Conservation (phyloP, 805 yeast species). For the Priceomyces medius region DNA sequence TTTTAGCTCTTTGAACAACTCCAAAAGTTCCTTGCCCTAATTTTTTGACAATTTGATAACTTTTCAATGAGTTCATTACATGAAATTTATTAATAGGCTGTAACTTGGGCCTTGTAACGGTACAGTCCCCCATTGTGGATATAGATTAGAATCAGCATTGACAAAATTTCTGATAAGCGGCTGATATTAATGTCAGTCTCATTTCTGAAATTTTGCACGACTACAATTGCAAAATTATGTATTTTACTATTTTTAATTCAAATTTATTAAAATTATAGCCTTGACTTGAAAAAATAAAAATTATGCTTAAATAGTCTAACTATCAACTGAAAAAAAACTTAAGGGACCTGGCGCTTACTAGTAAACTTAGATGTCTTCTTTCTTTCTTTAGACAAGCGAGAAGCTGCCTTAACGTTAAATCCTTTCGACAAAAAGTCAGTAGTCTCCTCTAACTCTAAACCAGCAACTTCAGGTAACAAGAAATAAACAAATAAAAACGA, state of each 20-base stretch:
- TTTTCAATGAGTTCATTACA: constrained; percentile 31
- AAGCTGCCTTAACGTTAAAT: constrained; percentile 67
- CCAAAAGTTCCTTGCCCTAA: constrained; percentile 53
- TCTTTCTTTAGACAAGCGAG: constrained; percentile 36
- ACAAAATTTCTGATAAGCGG: neutral
- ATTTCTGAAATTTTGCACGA: too few species aligned
- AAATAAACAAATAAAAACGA: constrained; percentile 75
- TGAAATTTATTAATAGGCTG: constrained; percentile 23
- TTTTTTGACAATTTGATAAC: constrained; percentile 35
- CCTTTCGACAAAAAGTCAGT: constrained; percentile 80
- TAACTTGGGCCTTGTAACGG: constrained; percentile 4
- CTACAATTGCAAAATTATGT: neutral
- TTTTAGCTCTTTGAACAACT: constrained; percentile 78
- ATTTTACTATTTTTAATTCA: neutral
- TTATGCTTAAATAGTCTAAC: neutral
- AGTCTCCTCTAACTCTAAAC: constrained; percentile 88
- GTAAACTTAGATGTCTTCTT: constrained; percentile 23
- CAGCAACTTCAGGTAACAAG: constrained; percentile 90
- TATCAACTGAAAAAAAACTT: too few species aligned
- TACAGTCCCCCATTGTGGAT: neutral
- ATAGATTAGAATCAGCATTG: neutral
- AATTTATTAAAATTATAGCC: neutral
- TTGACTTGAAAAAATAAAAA: neutral
- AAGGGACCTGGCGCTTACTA: constrained; percentile 2
- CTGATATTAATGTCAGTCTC: too few species aligned